Conservation (phyloP, 2,329 filamentous ascomycete genomes). For the Cryphonectria parasitica region DNA sequence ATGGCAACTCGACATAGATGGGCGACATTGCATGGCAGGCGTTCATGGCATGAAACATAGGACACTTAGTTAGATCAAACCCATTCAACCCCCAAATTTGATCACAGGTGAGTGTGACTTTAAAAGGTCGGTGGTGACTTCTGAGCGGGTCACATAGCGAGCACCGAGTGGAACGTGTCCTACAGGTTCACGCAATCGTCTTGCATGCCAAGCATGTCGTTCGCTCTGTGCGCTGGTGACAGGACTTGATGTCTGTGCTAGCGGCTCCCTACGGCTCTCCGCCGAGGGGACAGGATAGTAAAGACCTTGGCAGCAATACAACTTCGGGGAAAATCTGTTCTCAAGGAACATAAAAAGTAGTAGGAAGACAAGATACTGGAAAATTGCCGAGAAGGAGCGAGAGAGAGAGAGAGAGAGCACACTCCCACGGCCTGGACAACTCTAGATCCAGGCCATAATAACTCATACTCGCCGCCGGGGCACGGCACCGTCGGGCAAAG, state of each 20-base stretch:
- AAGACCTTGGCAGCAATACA: not conserved
- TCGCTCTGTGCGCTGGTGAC: not conserved
- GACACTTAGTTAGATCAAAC: not conserved
- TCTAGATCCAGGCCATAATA: not conserved
- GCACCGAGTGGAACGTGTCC: not conserved
- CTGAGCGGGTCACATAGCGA: not conserved
- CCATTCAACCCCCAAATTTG: not conserved
- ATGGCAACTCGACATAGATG: not conserved
- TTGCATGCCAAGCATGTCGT: not conserved
- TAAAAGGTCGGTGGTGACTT: too few species aligned
- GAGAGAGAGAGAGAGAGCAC: not conserved
- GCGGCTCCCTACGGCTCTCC: not conserved
- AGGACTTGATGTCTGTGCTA: not conserved
- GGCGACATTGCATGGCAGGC: not conserved
- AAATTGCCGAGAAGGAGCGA: not conserved
- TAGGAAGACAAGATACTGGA: not conserved
- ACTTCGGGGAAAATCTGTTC: not conserved
- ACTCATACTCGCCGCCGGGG: conserved; percentile 9
- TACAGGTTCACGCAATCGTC: not conserved
- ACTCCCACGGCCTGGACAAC: not conserved
- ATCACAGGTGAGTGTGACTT: not conserved
- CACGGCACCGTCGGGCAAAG: not conserved
- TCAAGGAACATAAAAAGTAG: not conserved
- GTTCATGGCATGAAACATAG: not conserved
- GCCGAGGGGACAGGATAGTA: not conserved